These are phyloP conservation scores for Kokia cookei DNA, from an alignment of 441 rosid genomes.

Conservation along the genomic window DNA sequence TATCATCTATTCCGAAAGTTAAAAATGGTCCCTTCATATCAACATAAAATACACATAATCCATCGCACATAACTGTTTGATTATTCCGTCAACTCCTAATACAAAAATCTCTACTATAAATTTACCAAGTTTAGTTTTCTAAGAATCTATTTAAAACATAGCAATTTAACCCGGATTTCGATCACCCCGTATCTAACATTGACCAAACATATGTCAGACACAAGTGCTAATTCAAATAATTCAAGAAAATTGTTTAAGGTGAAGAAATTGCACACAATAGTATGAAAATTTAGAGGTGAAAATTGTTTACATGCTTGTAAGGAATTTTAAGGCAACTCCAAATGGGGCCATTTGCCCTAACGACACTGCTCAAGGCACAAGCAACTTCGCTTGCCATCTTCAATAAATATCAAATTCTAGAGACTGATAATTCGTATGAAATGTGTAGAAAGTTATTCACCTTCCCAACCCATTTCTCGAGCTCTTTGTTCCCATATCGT, in stretches of 20 bases:
- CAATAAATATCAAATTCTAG: conserved; percentile 3
- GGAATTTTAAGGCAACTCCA: neutral
- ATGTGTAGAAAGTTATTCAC: neutral
- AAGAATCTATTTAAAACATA: too few relatives aligned
- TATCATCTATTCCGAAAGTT: too few relatives aligned
- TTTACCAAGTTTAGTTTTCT: too few relatives aligned
- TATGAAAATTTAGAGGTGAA: conserved; percentile 14
- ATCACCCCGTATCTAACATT: too few relatives aligned
- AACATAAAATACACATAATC: too few relatives aligned
- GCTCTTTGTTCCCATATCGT: conserved; percentile 69
- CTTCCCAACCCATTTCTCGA: conserved; percentile 2
- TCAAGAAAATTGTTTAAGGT: neutral
- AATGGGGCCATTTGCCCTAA: conserved; percentile 1
- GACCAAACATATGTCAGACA: too few relatives aligned
- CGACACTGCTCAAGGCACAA: conserved; percentile 14
- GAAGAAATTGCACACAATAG: neutral
- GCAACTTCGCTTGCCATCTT: conserved; percentile 26
- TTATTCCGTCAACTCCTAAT: too few relatives aligned
- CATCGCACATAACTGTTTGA: too few relatives aligned
- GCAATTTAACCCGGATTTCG: too few relatives aligned
- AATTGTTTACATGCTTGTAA: conserved; percentile 2
- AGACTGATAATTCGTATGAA: neutral
- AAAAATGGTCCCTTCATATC: too few relatives aligned
- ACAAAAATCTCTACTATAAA: too few relatives aligned
- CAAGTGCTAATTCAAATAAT: too few relatives aligned